phyloP scores from a whole-genome alignment of 441 rosid genomes.

The Breynia disticha region DNA sequence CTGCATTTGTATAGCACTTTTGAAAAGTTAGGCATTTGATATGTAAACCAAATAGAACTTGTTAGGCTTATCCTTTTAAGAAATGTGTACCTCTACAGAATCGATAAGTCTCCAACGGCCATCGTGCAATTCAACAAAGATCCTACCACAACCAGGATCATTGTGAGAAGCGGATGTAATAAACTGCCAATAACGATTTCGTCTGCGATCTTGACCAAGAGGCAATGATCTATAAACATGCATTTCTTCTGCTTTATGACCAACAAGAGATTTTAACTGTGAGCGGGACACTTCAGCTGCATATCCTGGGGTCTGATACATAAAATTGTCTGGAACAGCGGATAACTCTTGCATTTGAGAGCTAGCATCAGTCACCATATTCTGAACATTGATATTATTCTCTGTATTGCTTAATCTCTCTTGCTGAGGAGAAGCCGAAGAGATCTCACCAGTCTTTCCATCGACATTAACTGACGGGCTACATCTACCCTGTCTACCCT shows the following conservation, averaged over 20 bases:
- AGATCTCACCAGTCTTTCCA: slow-evolving; percentile 16
- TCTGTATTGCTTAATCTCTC: slow-evolving; percentile 38
- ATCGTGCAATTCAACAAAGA: slow-evolving; percentile 76
- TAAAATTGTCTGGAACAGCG: slow-evolving; percentile 40
- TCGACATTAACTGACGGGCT: slow-evolving; percentile 43
- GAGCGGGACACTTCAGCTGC: slow-evolving; percentile 84
- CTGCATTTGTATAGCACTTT: slow-evolving; percentile 26
- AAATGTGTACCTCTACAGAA: slow-evolving; percentile 66
- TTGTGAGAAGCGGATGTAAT: slow-evolving; percentile 76
- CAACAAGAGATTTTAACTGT: slow-evolving; percentile 78
- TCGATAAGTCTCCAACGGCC: slow-evolving; percentile 87
- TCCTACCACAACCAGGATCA: slow-evolving; percentile 88
- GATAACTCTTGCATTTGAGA: slow-evolving; percentile 40
- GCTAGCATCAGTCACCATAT: slow-evolving; percentile 36
- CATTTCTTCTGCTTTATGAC: slow-evolving; percentile 89
- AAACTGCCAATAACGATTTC: slow-evolving; percentile 97
- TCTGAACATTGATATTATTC: slow-evolving; percentile 27
- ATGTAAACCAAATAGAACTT: not conserved
- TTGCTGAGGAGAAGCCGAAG: slow-evolving; percentile 14
- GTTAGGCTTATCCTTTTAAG: not conserved
- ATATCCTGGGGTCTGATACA: slow-evolving; percentile 54
- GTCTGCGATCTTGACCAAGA: slow-evolving; percentile 96
- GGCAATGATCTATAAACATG: slow-evolving; percentile 93
- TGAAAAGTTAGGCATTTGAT: not conserved
- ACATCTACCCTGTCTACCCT: slow-evolving; percentile 44